phyloP scores from a whole-genome alignment of 306 rosid species.

The Cyamopsis tetragonoloba region DNA sequence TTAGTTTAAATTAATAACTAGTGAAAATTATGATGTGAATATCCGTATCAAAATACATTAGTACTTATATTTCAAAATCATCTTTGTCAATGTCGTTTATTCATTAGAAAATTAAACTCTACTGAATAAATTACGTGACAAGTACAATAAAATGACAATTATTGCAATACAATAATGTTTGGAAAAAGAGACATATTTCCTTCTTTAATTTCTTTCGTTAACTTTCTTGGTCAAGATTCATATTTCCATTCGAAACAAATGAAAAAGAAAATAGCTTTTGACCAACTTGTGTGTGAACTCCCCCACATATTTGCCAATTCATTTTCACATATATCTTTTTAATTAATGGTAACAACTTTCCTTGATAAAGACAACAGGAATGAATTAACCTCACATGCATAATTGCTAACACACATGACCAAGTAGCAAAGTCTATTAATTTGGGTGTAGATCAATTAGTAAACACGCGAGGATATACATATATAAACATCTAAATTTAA shows the following conservation, averaged over 20 bases:
- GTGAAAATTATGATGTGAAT: too few species aligned
- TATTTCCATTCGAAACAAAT: conserved; percentile 15
- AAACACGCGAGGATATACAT: too few species aligned
- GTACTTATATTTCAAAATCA: too few species aligned
- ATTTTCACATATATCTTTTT: background rate
- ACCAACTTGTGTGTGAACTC: conserved; percentile 18
- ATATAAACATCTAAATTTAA: too few species aligned
- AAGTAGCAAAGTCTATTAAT: conserved; percentile 15
- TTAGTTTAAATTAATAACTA: too few species aligned
- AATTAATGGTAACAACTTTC: background rate
- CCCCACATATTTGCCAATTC: background rate
- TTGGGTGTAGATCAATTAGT: too few species aligned
- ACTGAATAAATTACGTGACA: background rate
- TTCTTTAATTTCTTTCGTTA: too few species aligned
- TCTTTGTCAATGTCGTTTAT: too few species aligned
- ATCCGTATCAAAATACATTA: too few species aligned
- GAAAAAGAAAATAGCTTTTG: conserved; percentile 17
- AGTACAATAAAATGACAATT: conserved; percentile 2
- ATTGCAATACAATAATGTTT: conserved; percentile 16
- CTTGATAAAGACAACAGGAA: conserved; percentile 2
- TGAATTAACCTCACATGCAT: conserved; percentile 24
- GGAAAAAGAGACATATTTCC: too few species aligned
- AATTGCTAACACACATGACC: background rate
- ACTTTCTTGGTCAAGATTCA: too few species aligned
- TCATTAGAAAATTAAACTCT: background rate